Evolutionary conservation across 1,284 basidiomycete genomes (phyloP), one percentile per base, ranked within the genome.

Genomic region (Malassezia arunalokei): DNA sequence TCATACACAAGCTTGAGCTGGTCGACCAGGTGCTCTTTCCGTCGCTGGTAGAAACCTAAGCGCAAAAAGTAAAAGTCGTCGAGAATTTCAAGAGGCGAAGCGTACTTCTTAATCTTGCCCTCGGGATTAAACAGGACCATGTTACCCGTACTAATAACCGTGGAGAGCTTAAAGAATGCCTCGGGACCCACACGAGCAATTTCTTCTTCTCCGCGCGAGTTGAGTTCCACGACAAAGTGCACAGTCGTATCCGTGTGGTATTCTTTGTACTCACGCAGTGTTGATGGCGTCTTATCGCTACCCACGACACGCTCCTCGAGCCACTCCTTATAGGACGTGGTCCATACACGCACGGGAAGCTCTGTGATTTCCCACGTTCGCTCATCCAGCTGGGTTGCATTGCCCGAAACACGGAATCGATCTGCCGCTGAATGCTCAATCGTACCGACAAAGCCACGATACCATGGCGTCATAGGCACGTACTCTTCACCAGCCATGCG

Each of bases 91-190:
- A 96, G 92, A 0, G 94, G 83, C 2, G 83, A 81, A 17, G 80
- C 76, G 74, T 96, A 98, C 76, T 85, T 94, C 76, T 85, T 89
- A 77, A 99, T 95, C 78, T 94, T 95, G 66, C 88, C 85, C 29
- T 92, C 84, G 59, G 87, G 81, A 74, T 96, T 91, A 75, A 99
- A 99, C 74, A 88, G 89, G 8, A 98, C 95, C 94, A 99, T 96
- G 77, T 99, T 99, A 71, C 80, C 81, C 8, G 89, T 95, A 70
- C 79, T 85, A 71, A 96, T 76, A 69, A 88, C 86, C 40, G 79
- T 76, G 4, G 83, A 82, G 47, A 95, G 76, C 76, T 92, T 95
- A 82, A 99, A 96, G 71, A 82, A 87, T 73, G 92, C 90, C 32
- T 85, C 75, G 38, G 94, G 75, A 2, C 92, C 92, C 71, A 95